A percentile compares a stretch with the other conserved stretches of the same genome.
Conservation (phyloP, 805 yeast genomes). For the Suhomyces sp. region DNA sequence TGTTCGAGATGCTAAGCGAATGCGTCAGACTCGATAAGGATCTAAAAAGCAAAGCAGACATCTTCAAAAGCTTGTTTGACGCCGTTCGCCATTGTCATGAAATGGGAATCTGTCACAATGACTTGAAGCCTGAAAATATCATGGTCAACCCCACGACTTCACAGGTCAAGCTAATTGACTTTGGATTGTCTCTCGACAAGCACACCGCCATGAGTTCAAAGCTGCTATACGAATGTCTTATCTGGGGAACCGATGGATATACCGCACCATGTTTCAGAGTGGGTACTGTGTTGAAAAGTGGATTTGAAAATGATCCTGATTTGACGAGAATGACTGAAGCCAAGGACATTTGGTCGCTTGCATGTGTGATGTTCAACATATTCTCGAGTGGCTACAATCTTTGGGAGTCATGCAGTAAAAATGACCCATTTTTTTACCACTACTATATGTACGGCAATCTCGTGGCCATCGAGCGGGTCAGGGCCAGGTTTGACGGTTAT, state of each 20-base stretch:
- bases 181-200: constrained; percentile 4
- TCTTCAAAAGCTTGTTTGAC: constrained; percentile 1
- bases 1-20: constrained; percentile 2
- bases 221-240: not conserved
- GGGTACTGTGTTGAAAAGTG: not conserved
- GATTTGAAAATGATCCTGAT: not conserved
- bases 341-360: constrained; percentile 7
- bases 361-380: constrained; percentile 3
- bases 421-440: not conserved
- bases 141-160: constrained; percentile 1
- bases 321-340: constrained; percentile 2
- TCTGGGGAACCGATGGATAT: constrained; percentile 7
- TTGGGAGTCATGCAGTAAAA: constrained; percentile 1
- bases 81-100: constrained; percentile 6
- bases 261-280: constrained; percentile 1
- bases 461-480: not conserved
- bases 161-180: constrained; percentile 5
- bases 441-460: not conserved
- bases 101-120: constrained; percentile 7
- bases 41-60: not conserved
- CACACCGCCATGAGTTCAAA: not conserved
- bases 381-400: constrained; percentile 2
- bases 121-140: constrained; percentile 8
- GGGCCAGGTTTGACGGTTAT: not conserved
- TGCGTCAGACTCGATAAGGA: not conserved